A percentile compares a stretch with the other conserved stretches of the same genome.
Conservation (phyloP, 2,329 filamentous ascomycete genomes). For the Paradendryphiella salina region DNA sequence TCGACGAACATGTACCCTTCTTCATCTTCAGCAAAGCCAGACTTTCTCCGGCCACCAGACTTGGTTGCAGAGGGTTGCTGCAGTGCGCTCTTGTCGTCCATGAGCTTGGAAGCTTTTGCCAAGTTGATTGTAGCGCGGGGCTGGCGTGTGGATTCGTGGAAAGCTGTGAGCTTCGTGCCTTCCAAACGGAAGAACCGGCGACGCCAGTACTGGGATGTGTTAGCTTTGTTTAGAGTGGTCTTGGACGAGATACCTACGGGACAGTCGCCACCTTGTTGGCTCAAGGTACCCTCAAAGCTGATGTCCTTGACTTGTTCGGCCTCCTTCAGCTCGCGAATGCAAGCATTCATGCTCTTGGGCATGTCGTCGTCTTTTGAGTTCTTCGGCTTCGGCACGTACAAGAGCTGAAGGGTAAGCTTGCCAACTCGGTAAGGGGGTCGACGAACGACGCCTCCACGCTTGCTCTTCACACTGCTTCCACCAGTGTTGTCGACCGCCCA, state of each 20-base stretch:
- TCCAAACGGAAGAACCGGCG: constrained; percentile 95
- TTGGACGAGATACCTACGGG: constrained; percentile 65
- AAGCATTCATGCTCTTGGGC: constrained; percentile 99
- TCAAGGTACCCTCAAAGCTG: constrained; percentile 85
- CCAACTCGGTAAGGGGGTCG: constrained; percentile 95
- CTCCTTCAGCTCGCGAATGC: constrained; percentile 88
- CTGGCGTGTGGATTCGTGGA: constrained; percentile 92
- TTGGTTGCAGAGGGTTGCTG: constrained; percentile 78
- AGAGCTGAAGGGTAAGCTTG: constrained; percentile 88
- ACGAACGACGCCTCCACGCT: constrained; percentile 73
- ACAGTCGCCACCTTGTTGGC: constrained; percentile 96
- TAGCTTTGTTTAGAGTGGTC: constrained; percentile 5
- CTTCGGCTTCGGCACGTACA: constrained; percentile 93
- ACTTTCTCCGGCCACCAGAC: constrained; percentile 80
- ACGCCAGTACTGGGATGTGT: constrained; percentile 77
- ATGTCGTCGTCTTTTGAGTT: constrained; percentile 88
- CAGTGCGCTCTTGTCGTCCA: constrained; percentile 84
- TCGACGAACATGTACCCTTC: constrained; percentile 99
- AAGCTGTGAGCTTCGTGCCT: constrained; percentile 89
- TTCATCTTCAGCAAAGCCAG: constrained; percentile 95
- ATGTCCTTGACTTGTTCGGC: constrained; percentile 78
- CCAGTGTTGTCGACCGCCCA: constrained; percentile 87
- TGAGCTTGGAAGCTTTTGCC: constrained; percentile 86
- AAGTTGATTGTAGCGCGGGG: constrained; percentile 97
- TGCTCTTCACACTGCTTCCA: constrained; percentile 90